Conservation (phyloP, 2,329 filamentous ascomycete species). For the Neofusicoccum sp. region DNA sequence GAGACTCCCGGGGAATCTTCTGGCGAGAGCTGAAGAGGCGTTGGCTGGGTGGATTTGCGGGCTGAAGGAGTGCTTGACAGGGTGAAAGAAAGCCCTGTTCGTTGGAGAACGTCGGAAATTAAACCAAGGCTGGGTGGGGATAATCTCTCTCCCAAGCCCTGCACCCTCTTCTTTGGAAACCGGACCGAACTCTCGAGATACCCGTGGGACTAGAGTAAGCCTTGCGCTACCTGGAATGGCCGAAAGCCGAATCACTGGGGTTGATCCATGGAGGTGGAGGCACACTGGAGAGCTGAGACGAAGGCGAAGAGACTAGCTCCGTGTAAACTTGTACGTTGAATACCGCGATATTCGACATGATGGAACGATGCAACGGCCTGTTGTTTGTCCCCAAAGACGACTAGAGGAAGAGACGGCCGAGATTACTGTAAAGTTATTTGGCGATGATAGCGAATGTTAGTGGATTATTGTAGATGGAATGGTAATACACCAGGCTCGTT, state of each 20-base stretch:
- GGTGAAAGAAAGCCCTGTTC: not conserved
- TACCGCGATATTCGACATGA: not conserved
- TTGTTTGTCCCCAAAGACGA: not conserved
- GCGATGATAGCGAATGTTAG: too few relatives aligned
- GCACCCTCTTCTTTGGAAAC: too few relatives aligned
- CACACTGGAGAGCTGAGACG: too few relatives aligned
- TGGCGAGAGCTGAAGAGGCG: slow-evolving; percentile 19
- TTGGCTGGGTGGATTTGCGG: not conserved
- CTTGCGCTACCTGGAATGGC: too few relatives aligned
- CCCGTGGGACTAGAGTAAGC: too few relatives aligned
- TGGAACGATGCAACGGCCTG: not conserved
- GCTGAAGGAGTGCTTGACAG: not conserved
- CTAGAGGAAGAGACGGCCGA: not conserved
- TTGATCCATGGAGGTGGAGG: too few relatives aligned
- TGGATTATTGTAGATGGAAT: too few relatives aligned
- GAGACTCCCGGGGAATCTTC: slow-evolving; percentile 10
- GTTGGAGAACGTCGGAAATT: not conserved
- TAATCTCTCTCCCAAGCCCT: too few relatives aligned
- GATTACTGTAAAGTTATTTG: not conserved
- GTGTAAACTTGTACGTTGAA: not conserved
- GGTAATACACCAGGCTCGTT: too few relatives aligned
- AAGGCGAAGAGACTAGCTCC: not conserved
- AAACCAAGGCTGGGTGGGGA: too few relatives aligned
- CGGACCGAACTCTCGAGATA: too few relatives aligned
- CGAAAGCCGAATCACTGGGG: too few relatives aligned